These are phyloP conservation scores for Aspergillus costaricaensis DNA, from an alignment of 2,329 filamentous ascomycete species.

Conservation along the genomic window DNA sequence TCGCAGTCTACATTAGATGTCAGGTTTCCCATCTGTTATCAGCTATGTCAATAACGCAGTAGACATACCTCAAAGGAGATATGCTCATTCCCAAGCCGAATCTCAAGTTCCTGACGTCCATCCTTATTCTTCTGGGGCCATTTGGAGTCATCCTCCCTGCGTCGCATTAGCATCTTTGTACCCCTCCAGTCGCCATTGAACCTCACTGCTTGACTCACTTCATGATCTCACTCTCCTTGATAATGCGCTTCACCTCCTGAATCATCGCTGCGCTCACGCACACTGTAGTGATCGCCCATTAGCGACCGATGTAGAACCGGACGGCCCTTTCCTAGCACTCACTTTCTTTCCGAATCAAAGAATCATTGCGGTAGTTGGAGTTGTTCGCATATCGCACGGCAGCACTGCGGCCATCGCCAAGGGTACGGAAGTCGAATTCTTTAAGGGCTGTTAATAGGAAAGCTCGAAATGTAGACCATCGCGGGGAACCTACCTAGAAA, in stretches of 20 bases:
- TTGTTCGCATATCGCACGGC: conserved; percentile 98
- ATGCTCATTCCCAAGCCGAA: conserved; percentile 88
- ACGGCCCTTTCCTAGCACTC: conserved; percentile 42
- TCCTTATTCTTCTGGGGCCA: conserved; percentile 99
- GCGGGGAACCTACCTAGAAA: conserved; percentile 71
- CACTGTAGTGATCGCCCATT: conserved; percentile 60
- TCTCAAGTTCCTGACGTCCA: conserved; percentile 93
- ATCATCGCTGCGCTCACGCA: conserved; percentile 90
- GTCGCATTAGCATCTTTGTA: conserved; percentile 19
- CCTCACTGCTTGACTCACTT: conserved; percentile 62
- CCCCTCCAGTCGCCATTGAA: background rate
- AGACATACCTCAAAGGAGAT: conserved; percentile 86
- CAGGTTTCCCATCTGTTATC: background rate
- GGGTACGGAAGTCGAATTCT: conserved; percentile 96
- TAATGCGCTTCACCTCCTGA: conserved; percentile 93
- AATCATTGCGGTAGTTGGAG: conserved; percentile 98
- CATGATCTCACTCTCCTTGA: conserved; percentile 95
- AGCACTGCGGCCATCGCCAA: conserved; percentile 90
- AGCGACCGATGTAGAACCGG: conserved; percentile 15
- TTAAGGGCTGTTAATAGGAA: conserved; percentile 23
- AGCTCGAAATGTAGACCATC: conserved; percentile 21
- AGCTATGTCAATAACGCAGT: background rate
- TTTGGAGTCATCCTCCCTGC: conserved; percentile 93
- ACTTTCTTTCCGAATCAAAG: conserved; percentile 99
- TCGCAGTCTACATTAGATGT: conserved; percentile 70